phyloP scores from a whole-genome alignment of 495 filamentous ascomycete genomes.

The Aspergillus campestris region DNA sequence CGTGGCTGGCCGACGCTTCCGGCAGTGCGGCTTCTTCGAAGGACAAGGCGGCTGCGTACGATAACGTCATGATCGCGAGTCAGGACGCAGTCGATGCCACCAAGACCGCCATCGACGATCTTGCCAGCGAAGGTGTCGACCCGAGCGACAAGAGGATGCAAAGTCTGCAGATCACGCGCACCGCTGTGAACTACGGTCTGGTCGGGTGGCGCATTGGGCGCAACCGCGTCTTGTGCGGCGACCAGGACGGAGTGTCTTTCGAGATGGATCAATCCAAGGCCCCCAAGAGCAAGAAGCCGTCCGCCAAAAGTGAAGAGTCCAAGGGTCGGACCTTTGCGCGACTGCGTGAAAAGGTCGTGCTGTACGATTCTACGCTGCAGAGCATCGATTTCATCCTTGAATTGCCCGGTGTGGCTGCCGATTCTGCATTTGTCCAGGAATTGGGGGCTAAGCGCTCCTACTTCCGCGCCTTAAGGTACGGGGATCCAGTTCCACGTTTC shows the following conservation, averaged over 20 bases:
- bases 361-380: slow-evolving; percentile 88
- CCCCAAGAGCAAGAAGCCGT: slow-evolving; percentile 34
- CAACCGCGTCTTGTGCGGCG: slow-evolving; percentile 78
- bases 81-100: slow-evolving; percentile 93
- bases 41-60: slow-evolving; percentile 73
- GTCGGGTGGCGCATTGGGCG: slow-evolving; percentile 92
- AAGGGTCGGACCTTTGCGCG: slow-evolving; percentile 62
- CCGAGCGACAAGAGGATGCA: slow-evolving; percentile 85
- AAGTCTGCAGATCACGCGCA: slow-evolving; percentile 82
- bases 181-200: slow-evolving; percentile 85
- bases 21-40: slow-evolving; percentile 36
- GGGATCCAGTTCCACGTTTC: not conserved
- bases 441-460: slow-evolving; percentile 71
- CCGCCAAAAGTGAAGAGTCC: slow-evolving; percentile 51
- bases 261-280: slow-evolving; percentile 45
- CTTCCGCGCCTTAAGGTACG: slow-evolving; percentile 81
- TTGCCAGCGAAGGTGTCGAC: slow-evolving; percentile 71
- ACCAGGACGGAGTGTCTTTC: slow-evolving; percentile 61
- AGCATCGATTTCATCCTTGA: slow-evolving; percentile 86
- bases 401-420: slow-evolving; percentile 83
- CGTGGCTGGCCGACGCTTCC: slow-evolving; percentile 28
- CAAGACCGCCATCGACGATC: slow-evolving; percentile 85
- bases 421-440: slow-evolving; percentile 64
- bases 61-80: slow-evolving; percentile 79
- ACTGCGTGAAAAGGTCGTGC: slow-evolving; percentile 76